Evolutionary conservation across 73 alveolate genomes (phyloP).

Genomic region (Paramecium caudatum): DNA sequence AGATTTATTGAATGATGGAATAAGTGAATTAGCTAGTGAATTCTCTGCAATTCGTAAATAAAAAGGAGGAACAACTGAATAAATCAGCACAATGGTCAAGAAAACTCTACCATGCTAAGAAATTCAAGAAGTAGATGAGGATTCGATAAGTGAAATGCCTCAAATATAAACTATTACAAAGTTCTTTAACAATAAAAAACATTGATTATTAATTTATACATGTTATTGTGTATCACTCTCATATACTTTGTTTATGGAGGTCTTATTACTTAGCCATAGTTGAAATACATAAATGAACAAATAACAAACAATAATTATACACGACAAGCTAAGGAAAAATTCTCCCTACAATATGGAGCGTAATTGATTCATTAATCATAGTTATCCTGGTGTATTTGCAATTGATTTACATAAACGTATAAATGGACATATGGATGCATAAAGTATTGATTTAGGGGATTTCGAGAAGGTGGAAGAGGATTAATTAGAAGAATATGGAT

Average conservation of each 20-base stretch:
- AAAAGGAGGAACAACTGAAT: neutral
- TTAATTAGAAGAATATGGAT: neutral
- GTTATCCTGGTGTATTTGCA: slow-evolving; percentile 65
- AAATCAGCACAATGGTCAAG: neutral
- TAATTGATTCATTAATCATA: slow-evolving; percentile 1
- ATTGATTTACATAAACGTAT: slow-evolving; percentile 45
- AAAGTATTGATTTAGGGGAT: slow-evolving; percentile 15
- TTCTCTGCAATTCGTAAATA: neutral
- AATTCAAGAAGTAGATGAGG: slow-evolving; percentile 17
- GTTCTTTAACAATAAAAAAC: slow-evolving; percentile 7
- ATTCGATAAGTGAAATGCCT: slow-evolving; percentile 15
- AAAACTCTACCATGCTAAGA: neutral
- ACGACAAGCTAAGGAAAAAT: neutral
- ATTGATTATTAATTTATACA: slow-evolving; percentile 34
- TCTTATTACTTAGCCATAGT: neutral
- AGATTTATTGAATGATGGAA: slow-evolving; percentile 17
- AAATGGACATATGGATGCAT: neutral
- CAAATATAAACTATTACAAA: neutral
- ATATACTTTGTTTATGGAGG: neutral
- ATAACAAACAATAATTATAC: neutral
- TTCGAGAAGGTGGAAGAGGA: slow-evolving; percentile 48
- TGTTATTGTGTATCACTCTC: slow-evolving; percentile 10
- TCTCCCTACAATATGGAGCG: slow-evolving; percentile 42
- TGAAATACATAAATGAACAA: neutral
- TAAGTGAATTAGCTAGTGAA: slow-evolving; percentile 44